These are phyloP conservation scores for Aureobasidium sp. DNA, from an alignment of 2,329 filamentous ascomycete genomes.

Conservation along the genomic window DNA sequence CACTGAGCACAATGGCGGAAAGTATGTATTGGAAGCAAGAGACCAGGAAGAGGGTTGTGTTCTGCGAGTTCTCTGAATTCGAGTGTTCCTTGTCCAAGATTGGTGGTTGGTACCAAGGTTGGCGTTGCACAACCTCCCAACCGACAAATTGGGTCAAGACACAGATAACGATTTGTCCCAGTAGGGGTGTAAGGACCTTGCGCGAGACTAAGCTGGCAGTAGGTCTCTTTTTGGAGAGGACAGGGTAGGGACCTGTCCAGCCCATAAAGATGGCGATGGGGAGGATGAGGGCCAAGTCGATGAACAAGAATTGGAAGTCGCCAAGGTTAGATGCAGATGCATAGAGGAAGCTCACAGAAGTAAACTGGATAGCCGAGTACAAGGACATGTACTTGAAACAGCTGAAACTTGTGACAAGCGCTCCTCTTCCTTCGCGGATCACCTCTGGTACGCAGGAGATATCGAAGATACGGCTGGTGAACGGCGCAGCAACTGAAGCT, in stretches of 20 bases:
- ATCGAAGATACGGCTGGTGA: slow-evolving; percentile 91
- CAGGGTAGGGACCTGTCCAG: slow-evolving; percentile 78
- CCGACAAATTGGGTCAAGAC: slow-evolving; percentile 67
- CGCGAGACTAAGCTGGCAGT: slow-evolving; percentile 86
- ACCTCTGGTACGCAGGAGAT: slow-evolving; percentile 92
- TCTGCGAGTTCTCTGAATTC: slow-evolving; percentile 86
- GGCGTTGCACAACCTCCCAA: slow-evolving; percentile 65
- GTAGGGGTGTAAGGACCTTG: slow-evolving; percentile 80
- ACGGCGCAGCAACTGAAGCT: slow-evolving; percentile 95
- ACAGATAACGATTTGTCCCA: slow-evolving; percentile 81
- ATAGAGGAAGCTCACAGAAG: slow-evolving; percentile 92
- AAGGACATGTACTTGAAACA: slow-evolving; percentile 99
- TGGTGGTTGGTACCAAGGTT: slow-evolving; percentile 83
- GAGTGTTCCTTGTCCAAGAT: slow-evolving; percentile 67
- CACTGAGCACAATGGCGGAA: slow-evolving; percentile 78
- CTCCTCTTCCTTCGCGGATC: slow-evolving; percentile 85
- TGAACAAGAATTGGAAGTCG: slow-evolving; percentile 97
- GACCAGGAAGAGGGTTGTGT: slow-evolving; percentile 80
- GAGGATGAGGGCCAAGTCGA: slow-evolving; percentile 84
- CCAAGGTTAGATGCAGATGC: slow-evolving; percentile 88
- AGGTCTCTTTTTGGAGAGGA: slow-evolving; percentile 73
- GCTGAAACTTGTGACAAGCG: slow-evolving; percentile 96
- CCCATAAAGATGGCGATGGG: slow-evolving; percentile 99
- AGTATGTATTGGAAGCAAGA: slow-evolving; percentile 95
- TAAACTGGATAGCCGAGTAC: slow-evolving; percentile 99